These are phyloP conservation scores for Serpula lacrymans DNA, from an alignment of 768 basidiomycete genomes.

Conservation along the genomic window DNA sequence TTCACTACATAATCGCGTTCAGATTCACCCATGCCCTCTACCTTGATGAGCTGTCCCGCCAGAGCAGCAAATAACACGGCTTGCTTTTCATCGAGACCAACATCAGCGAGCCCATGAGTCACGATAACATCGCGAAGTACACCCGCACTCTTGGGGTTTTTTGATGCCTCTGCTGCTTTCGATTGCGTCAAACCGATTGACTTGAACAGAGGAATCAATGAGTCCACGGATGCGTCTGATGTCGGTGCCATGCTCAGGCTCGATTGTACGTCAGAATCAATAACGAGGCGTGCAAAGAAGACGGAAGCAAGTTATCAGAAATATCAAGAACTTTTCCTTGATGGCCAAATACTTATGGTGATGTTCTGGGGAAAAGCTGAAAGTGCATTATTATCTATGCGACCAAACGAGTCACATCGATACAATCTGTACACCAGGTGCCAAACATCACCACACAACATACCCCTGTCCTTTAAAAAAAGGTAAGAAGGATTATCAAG, in stretches of 20 bases:
- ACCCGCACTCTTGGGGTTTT: slow-evolving; percentile 72
- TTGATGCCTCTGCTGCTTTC: slow-evolving; percentile 80
- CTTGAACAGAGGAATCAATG: slow-evolving; percentile 52
- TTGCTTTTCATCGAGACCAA: slow-evolving; percentile 72
- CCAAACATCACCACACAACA: not conserved
- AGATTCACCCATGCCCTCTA: slow-evolving; percentile 41
- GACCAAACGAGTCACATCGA: too few relatives aligned
- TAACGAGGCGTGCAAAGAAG: too few relatives aligned
- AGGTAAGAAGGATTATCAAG: too few relatives aligned
- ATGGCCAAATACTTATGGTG: too few relatives aligned
- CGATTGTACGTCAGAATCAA: too few relatives aligned
- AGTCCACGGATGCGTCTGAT: slow-evolving; percentile 9
- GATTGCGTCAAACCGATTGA: slow-evolving; percentile 71
- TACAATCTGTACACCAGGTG: too few relatives aligned
- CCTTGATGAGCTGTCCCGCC: slow-evolving; percentile 59
- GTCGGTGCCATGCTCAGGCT: slow-evolving; percentile 6
- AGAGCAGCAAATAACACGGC: slow-evolving; percentile 68
- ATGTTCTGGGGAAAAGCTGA: too few relatives aligned
- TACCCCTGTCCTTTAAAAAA: too few relatives aligned
- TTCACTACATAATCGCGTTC: slow-evolving; percentile 60
- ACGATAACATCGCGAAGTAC: slow-evolving; percentile 70
- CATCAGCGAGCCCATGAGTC: slow-evolving; percentile 41
- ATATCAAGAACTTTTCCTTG: too few relatives aligned
- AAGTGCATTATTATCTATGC: too few relatives aligned
- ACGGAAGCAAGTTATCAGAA: too few relatives aligned